Percentiles rank a stretch among this genome's conserved stretches.
Conservation (phyloP, 768 basidiomycete genomes). For the Cubamyces sp. region DNA sequence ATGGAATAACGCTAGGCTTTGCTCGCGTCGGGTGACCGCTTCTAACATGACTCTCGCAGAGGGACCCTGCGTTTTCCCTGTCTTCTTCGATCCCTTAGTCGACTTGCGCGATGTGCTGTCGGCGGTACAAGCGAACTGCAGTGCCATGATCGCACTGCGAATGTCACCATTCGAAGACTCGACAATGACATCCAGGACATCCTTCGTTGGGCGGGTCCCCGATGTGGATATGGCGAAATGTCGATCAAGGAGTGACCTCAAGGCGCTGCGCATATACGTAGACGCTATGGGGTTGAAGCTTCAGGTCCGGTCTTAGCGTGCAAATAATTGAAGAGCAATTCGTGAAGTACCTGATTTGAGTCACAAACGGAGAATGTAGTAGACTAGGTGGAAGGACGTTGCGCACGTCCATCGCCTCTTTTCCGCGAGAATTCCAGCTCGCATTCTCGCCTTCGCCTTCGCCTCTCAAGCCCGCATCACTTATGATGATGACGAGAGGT, state of each 20-base stretch:
- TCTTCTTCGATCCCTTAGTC: conserved; percentile 35
- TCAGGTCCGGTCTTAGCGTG: conserved; percentile 2
- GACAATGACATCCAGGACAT: conserved; percentile 75
- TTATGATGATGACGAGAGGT: conserved; percentile 83
- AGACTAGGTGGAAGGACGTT: conserved; percentile 73
- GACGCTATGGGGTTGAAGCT: conserved; percentile 88
- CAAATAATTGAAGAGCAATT: not conserved
- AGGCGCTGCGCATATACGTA: conserved; percentile 80
- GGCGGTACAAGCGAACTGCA: conserved; percentile 80
- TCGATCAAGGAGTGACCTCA: conserved; percentile 58
- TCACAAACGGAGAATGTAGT: conserved; percentile 71
- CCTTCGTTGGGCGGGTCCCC: conserved; percentile 55
- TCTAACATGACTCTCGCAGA: conserved; percentile 55
- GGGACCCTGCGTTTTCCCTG: conserved; percentile 31
- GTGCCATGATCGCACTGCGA: conserved; percentile 88
- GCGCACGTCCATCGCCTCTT: conserved; percentile 66
- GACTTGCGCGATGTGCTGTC: conserved; percentile 29
- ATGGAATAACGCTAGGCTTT: conserved; percentile 88
- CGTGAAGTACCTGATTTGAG: conserved; percentile 72
- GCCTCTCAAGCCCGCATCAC: conserved; percentile 80
- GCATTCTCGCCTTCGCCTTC: conserved; percentile 54
- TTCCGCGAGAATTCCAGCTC: conserved; percentile 48
- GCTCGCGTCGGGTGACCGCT: conserved; percentile 80
- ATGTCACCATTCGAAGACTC: conserved; percentile 89
- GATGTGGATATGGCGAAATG: conserved; percentile 46